phyloP scores from a whole-genome alignment of 2,329 filamentous ascomycete species.

The Aureobasidium sp. region DNA sequence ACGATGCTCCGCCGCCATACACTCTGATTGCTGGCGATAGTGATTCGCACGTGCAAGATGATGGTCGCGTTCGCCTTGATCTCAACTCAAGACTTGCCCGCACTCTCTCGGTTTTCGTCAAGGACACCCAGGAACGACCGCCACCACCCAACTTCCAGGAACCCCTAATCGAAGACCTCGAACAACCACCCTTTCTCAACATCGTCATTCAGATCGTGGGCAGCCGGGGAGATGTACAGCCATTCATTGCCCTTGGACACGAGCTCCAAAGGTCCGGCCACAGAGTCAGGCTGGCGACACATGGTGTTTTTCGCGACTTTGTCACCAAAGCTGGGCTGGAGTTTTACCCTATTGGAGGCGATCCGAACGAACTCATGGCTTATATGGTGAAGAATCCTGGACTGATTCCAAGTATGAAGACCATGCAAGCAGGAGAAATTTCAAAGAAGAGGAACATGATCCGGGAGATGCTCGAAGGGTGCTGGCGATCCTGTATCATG shows the following conservation, averaged over 20 bases:
- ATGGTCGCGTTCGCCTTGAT: background rate
- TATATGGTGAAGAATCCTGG: slow-evolving; percentile 91
- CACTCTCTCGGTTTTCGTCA: background rate
- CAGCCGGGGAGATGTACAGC: slow-evolving; percentile 45
- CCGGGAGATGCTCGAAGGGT: slow-evolving; percentile 72
- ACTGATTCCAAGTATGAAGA: slow-evolving; percentile 74
- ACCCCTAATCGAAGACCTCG: background rate
- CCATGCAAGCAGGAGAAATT: slow-evolving; percentile 69
- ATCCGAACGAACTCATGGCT: slow-evolving; percentile 50
- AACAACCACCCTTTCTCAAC: slow-evolving; percentile 31
- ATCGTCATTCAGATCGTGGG: slow-evolving; percentile 45
- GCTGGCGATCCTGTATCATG: slow-evolving; percentile 66
- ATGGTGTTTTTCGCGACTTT: slow-evolving; percentile 43
- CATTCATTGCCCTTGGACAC: slow-evolving; percentile 44
- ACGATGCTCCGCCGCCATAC: background rate
- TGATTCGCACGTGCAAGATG: background rate
- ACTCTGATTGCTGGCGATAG: background rate
- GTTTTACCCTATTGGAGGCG: slow-evolving; percentile 46
- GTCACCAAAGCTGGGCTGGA: slow-evolving; percentile 44
- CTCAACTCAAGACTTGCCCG: slow-evolving; percentile 4
- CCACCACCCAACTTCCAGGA: background rate
- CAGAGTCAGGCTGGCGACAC: slow-evolving; percentile 42
- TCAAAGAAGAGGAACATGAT: slow-evolving; percentile 69
- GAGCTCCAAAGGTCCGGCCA: slow-evolving; percentile 43
- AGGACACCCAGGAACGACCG: background rate